Percentiles rank a stretch among this genome's conserved stretches.
phyloP scores from a whole-genome alignment of 805 yeast genomes.

The Teunomyces cretensis region DNA sequence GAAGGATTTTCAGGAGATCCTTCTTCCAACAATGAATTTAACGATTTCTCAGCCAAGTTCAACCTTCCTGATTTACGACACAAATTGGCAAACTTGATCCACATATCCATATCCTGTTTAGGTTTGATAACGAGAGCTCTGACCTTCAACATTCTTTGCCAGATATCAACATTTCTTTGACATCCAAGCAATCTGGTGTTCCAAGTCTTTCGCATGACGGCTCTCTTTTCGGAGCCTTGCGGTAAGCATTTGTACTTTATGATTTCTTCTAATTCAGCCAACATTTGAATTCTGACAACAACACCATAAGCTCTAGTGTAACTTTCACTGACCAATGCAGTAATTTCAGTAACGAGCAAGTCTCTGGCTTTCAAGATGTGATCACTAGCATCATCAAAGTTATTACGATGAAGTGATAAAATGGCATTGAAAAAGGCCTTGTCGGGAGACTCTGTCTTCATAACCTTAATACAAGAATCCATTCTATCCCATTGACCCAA shows the following conservation, averaged over 20 bases:
- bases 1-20: slow-evolving; percentile 64
- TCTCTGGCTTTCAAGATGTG: slow-evolving; percentile 88
- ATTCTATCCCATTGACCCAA: slow-evolving; percentile 94
- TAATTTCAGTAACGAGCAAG: slow-evolving; percentile 84
- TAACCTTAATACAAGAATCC: slow-evolving; percentile 85
- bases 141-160: slow-evolving; percentile 95
- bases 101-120: slow-evolving; percentile 93
- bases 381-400: slow-evolving; percentile 74
- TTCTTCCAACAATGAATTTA: slow-evolving; percentile 75
- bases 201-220: slow-evolving; percentile 87
- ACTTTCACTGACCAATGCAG: slow-evolving; percentile 92
- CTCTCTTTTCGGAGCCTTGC: slow-evolving; percentile 76
- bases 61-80: slow-evolving; percentile 93
- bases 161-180: slow-evolving; percentile 96
- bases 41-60: slow-evolving; percentile 88
- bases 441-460: slow-evolving; percentile 92
- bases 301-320: slow-evolving; percentile 96
- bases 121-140: slow-evolving; percentile 92
- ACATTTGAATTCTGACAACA: slow-evolving; percentile 94
- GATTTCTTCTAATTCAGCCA: slow-evolving; percentile 94
- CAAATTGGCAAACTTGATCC: slow-evolving; percentile 96
- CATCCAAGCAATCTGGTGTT: slow-evolving; percentile 88
- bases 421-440: slow-evolving; percentile 94
- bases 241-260: slow-evolving; percentile 85
- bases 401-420: slow-evolving; percentile 77